These are phyloP conservation scores for Phytophthora uliginosa DNA, from an alignment of 352 stramenopile species.

Conservation along the genomic window DNA sequence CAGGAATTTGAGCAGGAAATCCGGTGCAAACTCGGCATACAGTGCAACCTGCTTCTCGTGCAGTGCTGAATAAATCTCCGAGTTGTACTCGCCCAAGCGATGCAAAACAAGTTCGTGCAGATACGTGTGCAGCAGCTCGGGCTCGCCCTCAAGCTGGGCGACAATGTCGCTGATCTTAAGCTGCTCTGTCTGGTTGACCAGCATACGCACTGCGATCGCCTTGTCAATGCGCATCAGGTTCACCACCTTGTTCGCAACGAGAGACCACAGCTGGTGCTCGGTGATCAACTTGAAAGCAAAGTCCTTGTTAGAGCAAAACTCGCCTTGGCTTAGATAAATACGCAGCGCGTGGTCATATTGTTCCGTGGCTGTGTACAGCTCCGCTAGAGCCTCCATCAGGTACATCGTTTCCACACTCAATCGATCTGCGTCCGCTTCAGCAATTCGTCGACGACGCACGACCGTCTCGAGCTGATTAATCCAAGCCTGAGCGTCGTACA, in stretches of 20 bases:
- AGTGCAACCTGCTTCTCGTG: conserved; percentile 84
- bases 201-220: conserved; percentile 73
- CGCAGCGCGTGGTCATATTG: conserved; percentile 87
- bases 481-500: conserved; percentile 85
- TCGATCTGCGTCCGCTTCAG: conserved; percentile 59
- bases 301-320: conserved; percentile 90
- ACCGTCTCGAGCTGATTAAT: conserved; percentile 87
- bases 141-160: conserved; percentile 71
- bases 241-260: conserved; percentile 82
- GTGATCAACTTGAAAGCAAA: conserved; percentile 88
- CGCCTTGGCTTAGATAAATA: conserved; percentile 87
- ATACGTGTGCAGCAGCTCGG: conserved; percentile 78
- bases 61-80: conserved; percentile 73
- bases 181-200: conserved; percentile 85
- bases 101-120: conserved; percentile 83
- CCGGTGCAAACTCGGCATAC: conserved; percentile 74
- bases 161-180: conserved; percentile 84
- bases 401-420: conserved; percentile 87
- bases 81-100: conserved; percentile 81
- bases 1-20: conserved; percentile 79
- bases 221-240: conserved; percentile 88
- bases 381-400: conserved; percentile 83
- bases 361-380: conserved; percentile 85
- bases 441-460: conserved; percentile 75
- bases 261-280: conserved; percentile 83